Conservation (phyloP, 1,284 basidiomycete genomes). For the Ustilago bromivora region DNA sequence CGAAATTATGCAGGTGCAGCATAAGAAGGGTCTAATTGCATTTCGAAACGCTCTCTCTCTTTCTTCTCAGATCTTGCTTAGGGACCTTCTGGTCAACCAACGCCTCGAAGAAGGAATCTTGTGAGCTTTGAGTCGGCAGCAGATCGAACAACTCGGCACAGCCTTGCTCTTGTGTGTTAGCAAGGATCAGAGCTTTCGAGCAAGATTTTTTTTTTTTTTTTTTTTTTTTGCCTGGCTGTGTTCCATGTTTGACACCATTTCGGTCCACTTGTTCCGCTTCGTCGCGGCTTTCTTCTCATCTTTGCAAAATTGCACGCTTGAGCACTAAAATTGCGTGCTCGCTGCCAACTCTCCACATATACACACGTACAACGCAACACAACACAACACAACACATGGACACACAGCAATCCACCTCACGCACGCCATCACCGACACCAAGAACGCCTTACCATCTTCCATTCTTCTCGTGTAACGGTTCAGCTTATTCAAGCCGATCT, state of each 20-base stretch:
- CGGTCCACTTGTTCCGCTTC: not conserved
- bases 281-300: not conserved
- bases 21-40: conserved; percentile 21
- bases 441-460: not conserved
- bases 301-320: conserved; percentile 15
- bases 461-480: not conserved
- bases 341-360: conserved; percentile 6
- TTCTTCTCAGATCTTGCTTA: not conserved
- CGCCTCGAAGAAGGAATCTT: too few relatives aligned
- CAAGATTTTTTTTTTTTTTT: not conserved
- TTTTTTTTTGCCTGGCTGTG: not conserved
- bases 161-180: not conserved
- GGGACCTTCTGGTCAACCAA: conserved; percentile 4
- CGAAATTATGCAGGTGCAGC: conserved; percentile 14
- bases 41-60: conserved; percentile 6
- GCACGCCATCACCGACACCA: conserved; percentile 9
- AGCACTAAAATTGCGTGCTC: conserved; percentile 30
- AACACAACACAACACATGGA: not conserved
- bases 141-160: not conserved
- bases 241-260: not conserved
- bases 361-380: not conserved
- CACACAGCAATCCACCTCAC: conserved; percentile 4
- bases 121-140: not conserved
- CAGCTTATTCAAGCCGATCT: conserved; percentile 3
- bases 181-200: not conserved